phyloP scores from a whole-genome alignment of 176 grass and related monocot genomes.

The Zea mays region DNA sequence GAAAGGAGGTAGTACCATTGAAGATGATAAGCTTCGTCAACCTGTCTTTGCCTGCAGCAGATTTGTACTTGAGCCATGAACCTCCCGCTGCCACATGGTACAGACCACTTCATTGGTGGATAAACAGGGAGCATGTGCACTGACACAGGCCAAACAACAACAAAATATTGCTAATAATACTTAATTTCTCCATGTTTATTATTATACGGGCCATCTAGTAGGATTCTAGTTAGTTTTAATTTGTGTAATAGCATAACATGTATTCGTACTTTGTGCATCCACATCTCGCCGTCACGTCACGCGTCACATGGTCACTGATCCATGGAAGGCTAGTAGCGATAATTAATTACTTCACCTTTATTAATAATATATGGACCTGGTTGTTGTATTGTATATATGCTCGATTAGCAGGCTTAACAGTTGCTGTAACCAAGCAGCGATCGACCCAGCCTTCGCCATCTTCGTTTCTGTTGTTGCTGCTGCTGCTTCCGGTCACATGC shows the following conservation, averaged over 20 bases:
- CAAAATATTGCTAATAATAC: not conserved
- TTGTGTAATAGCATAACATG: too few species aligned
- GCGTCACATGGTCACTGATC: too few species aligned
- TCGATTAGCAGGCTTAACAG: not conserved
- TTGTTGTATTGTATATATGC: not conserved
- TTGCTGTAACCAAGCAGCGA: not conserved
- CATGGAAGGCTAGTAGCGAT: too few species aligned
- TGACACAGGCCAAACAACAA: not conserved
- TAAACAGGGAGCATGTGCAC: not conserved
- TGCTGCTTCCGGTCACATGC: not conserved
- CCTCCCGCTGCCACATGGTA: not conserved
- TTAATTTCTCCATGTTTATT: too few species aligned
- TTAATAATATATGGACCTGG: too few species aligned
- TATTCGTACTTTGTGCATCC: too few species aligned
- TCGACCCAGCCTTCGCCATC: not conserved
- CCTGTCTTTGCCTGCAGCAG: not conserved
- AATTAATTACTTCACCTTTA: not conserved
- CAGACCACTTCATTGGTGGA: not conserved
- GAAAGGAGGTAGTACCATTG: too few species aligned
- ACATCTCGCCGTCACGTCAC: too few species aligned
- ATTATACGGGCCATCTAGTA: too few species aligned
- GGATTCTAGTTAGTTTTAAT: too few species aligned
- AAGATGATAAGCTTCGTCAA: not conserved
- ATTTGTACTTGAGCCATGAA: not conserved
- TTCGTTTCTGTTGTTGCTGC: not conserved